These are phyloP conservation scores for Phyllosticta paracitricarpa DNA, from an alignment of 2,329 filamentous ascomycete species.

Conservation along the genomic window DNA sequence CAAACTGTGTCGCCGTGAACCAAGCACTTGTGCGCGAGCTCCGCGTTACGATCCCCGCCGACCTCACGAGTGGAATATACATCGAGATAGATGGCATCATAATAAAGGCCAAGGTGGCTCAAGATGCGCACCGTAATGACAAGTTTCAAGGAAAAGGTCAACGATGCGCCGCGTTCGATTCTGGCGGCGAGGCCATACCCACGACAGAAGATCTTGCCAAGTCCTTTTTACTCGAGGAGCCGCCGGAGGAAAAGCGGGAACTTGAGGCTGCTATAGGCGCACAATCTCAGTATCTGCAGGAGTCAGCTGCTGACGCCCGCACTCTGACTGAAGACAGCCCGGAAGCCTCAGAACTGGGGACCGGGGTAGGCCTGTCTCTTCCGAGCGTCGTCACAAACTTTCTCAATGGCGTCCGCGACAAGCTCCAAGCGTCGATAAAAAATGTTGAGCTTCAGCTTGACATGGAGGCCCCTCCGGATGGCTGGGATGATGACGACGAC, in stretches of 20 bases:
- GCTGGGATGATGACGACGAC: constrained; percentile 54
- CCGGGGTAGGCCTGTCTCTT: constrained; percentile 45
- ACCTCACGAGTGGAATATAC: constrained; percentile 75
- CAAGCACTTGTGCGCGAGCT: constrained; percentile 68
- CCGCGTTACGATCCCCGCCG: constrained; percentile 74
- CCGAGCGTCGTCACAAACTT: constrained; percentile 63
- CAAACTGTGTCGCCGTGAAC: constrained; percentile 58
- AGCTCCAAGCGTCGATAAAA: constrained; percentile 56
- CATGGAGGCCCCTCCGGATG: constrained; percentile 32
- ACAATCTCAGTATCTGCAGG: constrained; percentile 52
- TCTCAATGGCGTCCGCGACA: constrained; percentile 63
- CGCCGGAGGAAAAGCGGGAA: constrained; percentile 53
- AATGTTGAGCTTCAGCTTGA: constrained; percentile 59
- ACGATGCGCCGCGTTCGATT: background rate
- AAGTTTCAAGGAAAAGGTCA: background rate
- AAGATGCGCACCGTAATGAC: background rate
- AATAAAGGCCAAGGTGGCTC: constrained; percentile 38
- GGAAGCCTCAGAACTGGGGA: constrained; percentile 7
- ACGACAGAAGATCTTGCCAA: constrained; percentile 64
- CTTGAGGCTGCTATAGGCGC: constrained; percentile 59
- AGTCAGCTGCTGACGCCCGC: constrained; percentile 37
- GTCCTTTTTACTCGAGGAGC: constrained; percentile 67
- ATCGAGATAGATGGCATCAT: constrained; percentile 76
- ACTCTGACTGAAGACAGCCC: constrained; percentile 41
- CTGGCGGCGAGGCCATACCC: constrained; percentile 40